Base-by-base conservation (phyloP, 1,284 basidiomycete genomes). In the Malassezia yamatoensis region DNA sequence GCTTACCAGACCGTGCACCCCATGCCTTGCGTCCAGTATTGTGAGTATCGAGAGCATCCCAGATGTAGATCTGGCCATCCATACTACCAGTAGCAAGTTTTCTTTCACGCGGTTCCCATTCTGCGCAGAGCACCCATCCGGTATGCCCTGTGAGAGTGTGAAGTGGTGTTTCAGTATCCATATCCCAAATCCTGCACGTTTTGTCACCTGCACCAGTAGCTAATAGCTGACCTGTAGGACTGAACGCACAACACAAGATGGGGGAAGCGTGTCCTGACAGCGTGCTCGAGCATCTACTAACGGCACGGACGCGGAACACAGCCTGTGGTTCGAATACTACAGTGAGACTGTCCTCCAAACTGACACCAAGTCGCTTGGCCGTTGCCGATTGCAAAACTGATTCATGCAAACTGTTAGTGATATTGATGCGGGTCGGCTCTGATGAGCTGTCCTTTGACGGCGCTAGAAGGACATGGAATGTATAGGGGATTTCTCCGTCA, bases 171-270 rank as follows among this genome's bases (percentile, higher is more conserved):
- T 98, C 94, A 0, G 88, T 91, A 68, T 87, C 83, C 54, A 98
- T 81, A 76, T 98, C 87, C 93, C 93, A 98, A 35, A 98, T 76
- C 8, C 93, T 82, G 12, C 87, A 90, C 43, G 87, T 90, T 46
- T 88, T 88, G 74, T 98, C 93, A 3, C 93, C 93, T 0, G 90
- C 89, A 3, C 93, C 93, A 0, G 94, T 99, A 3, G 90, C 90
- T 11, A 96, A 84, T 34, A 88, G 80, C 61, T 82, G 82, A 5
- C 91, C 91, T 0, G 90, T 93, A 0, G 93, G 93, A 4, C 90
- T 94, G 74, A 96, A 94, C 0, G 89, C 84, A 46, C 90, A 89
- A 74, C 91, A 98, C 8, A 96, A 80, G 61, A 98, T 98, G 0
- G 93, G 89, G 0, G 89, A 87, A 8, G 85, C 83, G 69, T 98